Percentiles rank a stretch among this genome's conserved stretches.
Evolutionary conservation across 306 rosid genomes (phyloP).

Genomic region (Astragalus membranaceus): DNA sequence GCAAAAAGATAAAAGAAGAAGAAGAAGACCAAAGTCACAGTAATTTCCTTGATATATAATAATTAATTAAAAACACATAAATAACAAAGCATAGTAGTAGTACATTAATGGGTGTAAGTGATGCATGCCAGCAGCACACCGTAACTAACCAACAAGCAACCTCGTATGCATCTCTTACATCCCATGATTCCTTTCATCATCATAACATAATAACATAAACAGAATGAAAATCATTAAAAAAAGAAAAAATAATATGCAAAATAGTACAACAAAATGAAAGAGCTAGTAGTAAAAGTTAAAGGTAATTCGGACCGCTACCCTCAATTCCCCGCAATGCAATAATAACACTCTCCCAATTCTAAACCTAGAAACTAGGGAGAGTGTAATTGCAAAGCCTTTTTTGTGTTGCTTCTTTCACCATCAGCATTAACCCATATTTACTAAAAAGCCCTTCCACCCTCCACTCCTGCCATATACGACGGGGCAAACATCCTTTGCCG

Average conservation of each 20-base stretch:
- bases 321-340: slow-evolving; percentile 99
- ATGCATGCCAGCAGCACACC: slow-evolving; percentile 84
- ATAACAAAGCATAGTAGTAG: slow-evolving; percentile 20
- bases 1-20: slow-evolving; percentile 3
- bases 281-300: slow-evolving; percentile 14
- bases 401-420: slow-evolving; percentile 10
- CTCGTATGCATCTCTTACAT: slow-evolving; percentile 99
- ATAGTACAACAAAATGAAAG: slow-evolving; percentile 13
- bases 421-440: slow-evolving; percentile 23
- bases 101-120: slow-evolving; percentile 84
- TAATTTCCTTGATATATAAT: background rate
- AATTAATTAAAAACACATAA: slow-evolving; percentile 15
- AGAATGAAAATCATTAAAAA: background rate
- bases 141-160: slow-evolving; percentile 32
- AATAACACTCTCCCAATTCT: slow-evolving; percentile 69
- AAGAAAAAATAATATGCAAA: background rate
- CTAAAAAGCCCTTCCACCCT: slow-evolving; percentile 26
- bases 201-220: background rate
- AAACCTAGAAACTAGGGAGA: slow-evolving; percentile 65
- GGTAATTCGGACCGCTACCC: slow-evolving; percentile 99
- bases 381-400: slow-evolving; percentile 75
- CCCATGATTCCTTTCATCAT: slow-evolving; percentile 42
- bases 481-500: background rate
- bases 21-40: slow-evolving; percentile 2
- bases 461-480: slow-evolving; percentile 13